Evolutionary conservation across 1,284 basidiomycete species (phyloP).

Genomic region (Trametes pubescens): DNA sequence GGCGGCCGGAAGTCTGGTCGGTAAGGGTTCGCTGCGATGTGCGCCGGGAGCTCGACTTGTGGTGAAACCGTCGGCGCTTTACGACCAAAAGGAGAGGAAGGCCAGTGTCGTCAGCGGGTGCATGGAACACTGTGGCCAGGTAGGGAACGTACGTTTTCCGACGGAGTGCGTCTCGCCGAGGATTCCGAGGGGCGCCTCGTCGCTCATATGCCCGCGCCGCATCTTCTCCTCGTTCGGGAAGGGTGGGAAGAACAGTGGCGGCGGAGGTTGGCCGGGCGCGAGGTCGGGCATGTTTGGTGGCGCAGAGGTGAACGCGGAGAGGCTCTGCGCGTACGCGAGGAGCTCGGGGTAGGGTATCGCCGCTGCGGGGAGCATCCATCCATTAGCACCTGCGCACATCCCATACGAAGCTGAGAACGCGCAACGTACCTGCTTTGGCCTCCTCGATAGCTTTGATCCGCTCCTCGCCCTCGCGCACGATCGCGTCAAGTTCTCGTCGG

Average conservation of each 20-base stretch:
- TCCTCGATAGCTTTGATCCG: conserved; percentile 71
- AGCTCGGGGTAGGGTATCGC: conserved; percentile 82
- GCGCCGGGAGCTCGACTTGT: conserved; percentile 53
- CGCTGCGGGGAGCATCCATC: conserved; percentile 48
- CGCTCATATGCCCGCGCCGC: conserved; percentile 78
- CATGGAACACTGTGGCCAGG: background rate
- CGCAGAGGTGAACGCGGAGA: conserved; percentile 84
- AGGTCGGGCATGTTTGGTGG: conserved; percentile 84
- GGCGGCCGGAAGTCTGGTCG: conserved; percentile 69
- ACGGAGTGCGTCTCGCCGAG: conserved; percentile 83
- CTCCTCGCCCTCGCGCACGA: conserved; percentile 76
- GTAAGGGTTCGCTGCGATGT: conserved; percentile 70
- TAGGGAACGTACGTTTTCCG: conserved; percentile 59
- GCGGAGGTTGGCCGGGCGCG: conserved; percentile 72
- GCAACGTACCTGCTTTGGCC: conserved; percentile 69
- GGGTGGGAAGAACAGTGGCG: conserved; percentile 82
- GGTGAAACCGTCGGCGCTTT: conserved; percentile 69
- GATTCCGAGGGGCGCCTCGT: conserved; percentile 76
- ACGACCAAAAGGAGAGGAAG: background rate
- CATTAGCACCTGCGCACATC: background rate
- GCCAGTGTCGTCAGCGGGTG: background rate
- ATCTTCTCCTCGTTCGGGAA: conserved; percentile 90
- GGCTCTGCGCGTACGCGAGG: conserved; percentile 79
- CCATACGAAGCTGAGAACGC: background rate
- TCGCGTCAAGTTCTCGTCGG: conserved; percentile 68